Evolutionary conservation across 2,329 filamentous ascomycete species (phyloP).

Genomic region (Colletotrichum sojae): DNA sequence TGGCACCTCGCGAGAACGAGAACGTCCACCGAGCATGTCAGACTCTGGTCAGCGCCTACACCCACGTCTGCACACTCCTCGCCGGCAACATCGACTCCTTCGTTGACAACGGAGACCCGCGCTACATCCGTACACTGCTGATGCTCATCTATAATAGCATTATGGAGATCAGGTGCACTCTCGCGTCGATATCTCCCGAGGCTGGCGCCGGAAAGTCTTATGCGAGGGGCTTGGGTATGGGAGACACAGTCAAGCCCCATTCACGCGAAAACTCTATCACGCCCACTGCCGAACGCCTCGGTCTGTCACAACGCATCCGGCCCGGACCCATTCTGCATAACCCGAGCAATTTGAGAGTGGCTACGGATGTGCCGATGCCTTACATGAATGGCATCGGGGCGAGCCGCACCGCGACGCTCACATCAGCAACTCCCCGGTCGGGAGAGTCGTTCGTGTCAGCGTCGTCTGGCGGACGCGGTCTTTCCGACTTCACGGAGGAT

Average conservation of each 20-base stretch:
- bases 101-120: slow-evolving; percentile 75
- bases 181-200: slow-evolving; percentile 51
- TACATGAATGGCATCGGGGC: slow-evolving; percentile 58
- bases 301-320: slow-evolving; percentile 53
- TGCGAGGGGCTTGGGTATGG: slow-evolving; percentile 44
- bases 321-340: slow-evolving; percentile 60
- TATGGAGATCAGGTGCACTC: slow-evolving; percentile 74
- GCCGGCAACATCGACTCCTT: slow-evolving; percentile 75
- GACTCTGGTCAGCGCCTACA: slow-evolving; percentile 75
- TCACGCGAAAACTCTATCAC: slow-evolving; percentile 67
- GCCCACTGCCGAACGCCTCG: slow-evolving; percentile 65
- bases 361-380: slow-evolving; percentile 67
- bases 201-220: slow-evolving; percentile 44
- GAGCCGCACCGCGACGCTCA: slow-evolving; percentile 66
- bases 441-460: slow-evolving; percentile 82
- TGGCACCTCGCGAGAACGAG: slow-evolving; percentile 69
- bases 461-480: slow-evolving; percentile 63
- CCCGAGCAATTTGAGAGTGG: slow-evolving; percentile 68
- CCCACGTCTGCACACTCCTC: slow-evolving; percentile 74
- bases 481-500: slow-evolving; percentile 79
- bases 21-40: slow-evolving; percentile 75
- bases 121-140: slow-evolving; percentile 76
- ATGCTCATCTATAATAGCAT: slow-evolving; percentile 77
- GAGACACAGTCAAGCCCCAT: slow-evolving; percentile 66
- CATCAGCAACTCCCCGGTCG: slow-evolving; percentile 81